These are phyloP conservation scores for Euphorbia lathyris DNA, from an alignment of 345 rosid genomes.

Conservation along the genomic window DNA sequence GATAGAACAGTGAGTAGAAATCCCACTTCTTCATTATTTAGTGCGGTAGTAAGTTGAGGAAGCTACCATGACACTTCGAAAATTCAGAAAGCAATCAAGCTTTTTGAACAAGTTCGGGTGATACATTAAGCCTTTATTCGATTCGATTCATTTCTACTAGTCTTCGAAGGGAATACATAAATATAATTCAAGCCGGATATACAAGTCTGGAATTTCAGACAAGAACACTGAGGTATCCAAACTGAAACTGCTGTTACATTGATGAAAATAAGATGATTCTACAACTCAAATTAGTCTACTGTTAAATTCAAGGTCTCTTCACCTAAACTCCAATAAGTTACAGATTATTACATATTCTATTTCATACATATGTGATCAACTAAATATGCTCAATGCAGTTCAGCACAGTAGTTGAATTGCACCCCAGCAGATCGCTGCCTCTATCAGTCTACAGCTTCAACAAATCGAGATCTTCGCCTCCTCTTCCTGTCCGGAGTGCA, in stretches of 20 bases:
- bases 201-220: too few relatives aligned
- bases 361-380: background rate
- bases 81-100: too few relatives aligned
- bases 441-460: constrained; percentile 38
- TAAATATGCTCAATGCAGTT: background rate
- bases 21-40: too few relatives aligned
- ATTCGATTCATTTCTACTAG: too few relatives aligned
- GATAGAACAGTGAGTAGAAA: too few relatives aligned
- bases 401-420: constrained; percentile 12
- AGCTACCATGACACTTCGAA: too few relatives aligned
- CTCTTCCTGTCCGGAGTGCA: constrained; percentile 73
- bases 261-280: constrained; percentile 6
- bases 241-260: background rate
- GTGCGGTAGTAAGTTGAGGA: too few relatives aligned
- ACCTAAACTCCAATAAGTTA: background rate
- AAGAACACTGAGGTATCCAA: background rate
- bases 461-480: constrained; percentile 53
- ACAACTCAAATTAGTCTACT: constrained; percentile 4
- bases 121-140: too few relatives aligned
- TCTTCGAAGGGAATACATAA: too few relatives aligned
- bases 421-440: background rate
- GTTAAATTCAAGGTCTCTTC: constrained; percentile 7
- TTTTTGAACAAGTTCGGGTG: too few relatives aligned
- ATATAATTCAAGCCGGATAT: too few relatives aligned
- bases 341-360: background rate